Percentiles rank a stretch among this genome's conserved stretches.
These are phyloP conservation scores for Beauveria brongniartii DNA, from an alignment of 2,329 filamentous ascomycete species.

Conservation along the genomic window DNA sequence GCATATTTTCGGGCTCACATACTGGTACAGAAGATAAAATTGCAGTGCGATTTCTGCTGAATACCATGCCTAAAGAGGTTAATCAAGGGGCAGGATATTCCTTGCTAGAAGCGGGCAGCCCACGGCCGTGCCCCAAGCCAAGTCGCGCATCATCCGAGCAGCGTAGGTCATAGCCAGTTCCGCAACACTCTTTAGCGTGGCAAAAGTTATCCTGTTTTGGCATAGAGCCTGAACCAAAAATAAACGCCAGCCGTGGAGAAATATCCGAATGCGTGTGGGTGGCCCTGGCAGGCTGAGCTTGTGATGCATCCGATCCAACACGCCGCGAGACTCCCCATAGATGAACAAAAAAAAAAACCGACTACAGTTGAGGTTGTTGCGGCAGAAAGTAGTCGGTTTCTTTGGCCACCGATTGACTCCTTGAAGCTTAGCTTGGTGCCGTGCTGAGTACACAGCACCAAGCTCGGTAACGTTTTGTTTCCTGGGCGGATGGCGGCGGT, in stretches of 20 bases:
- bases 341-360: no score
- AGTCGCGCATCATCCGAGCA: slow-evolving; percentile 3
- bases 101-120: neutral
- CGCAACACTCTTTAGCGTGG: neutral
- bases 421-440: neutral
- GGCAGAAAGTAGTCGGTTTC: no score
- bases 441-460: neutral
- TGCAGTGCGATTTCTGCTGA: neutral
- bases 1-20: neutral
- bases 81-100: neutral
- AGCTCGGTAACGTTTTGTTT: neutral
- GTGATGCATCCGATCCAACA: neutral
- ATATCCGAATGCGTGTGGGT: neutral
- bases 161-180: neutral
- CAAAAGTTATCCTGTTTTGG: neutral
- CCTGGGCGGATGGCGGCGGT: neutral
- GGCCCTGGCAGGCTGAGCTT: neutral
- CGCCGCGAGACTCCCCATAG: neutral
- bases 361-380: no score
- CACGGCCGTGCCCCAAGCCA: neutral
- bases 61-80: neutral
- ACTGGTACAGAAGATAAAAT: neutral
- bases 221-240: neutral
- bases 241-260: neutral
- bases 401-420: no score